Conservation (phyloP, 805 yeast species). For the Lipomyces mesembrius region DNA sequence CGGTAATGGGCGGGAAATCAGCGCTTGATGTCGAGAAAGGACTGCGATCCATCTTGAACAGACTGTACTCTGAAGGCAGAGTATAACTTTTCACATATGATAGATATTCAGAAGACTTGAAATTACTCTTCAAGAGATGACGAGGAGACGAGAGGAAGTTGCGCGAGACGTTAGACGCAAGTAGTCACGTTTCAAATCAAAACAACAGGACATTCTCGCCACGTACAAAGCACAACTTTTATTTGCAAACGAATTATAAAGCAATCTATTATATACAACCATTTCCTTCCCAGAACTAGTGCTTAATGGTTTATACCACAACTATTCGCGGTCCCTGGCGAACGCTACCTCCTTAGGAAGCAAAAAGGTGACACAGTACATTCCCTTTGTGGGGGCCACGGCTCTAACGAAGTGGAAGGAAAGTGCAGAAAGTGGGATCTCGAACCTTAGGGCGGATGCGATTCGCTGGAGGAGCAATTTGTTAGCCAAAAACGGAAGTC, state of each 20-base stretch:
- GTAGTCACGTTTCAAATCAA: not conserved
- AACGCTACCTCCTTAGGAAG: slow-evolving; percentile 54
- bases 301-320: not conserved
- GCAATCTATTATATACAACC: not conserved
- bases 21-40: not conserved
- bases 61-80: not conserved
- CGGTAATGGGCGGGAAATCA: not conserved
- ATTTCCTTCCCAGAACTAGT: too few species aligned
- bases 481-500: not conserved
- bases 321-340: slow-evolving; percentile 12
- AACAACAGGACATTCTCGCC: not conserved
- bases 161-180: too few species aligned
- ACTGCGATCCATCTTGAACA: not conserved
- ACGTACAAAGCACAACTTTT: too few species aligned
- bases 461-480: slow-evolving; percentile 34
- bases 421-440: slow-evolving; percentile 53
- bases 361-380: slow-evolving; percentile 84
- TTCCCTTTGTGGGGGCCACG: slow-evolving; percentile 96
- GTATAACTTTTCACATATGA: not conserved
- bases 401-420: slow-evolving; percentile 83
- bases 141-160: not conserved
- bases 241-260: not conserved
- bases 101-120: not conserved
- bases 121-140: not conserved
- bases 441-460: slow-evolving; percentile 52